These are phyloP conservation scores for Microbotryum intermedium DNA, from an alignment of 1,284 basidiomycete species.

Conservation along the genomic window DNA sequence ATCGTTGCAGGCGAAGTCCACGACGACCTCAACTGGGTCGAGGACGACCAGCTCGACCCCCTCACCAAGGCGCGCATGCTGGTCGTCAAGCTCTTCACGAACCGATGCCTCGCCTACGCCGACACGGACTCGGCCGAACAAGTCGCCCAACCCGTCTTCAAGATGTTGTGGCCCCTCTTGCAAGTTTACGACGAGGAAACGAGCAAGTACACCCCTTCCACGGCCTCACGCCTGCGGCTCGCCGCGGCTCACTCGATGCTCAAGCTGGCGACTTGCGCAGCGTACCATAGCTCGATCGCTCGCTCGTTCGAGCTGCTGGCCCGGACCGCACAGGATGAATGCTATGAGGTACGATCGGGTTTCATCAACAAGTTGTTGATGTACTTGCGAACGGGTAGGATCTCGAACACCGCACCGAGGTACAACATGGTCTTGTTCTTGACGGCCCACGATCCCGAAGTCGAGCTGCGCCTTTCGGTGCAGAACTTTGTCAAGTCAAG, in stretches of 20 bases:
- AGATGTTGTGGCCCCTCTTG: conserved; percentile 61
- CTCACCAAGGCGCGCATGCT: conserved; percentile 57
- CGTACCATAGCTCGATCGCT: conserved; percentile 47
- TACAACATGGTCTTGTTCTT: conserved; percentile 83
- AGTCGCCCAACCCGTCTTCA: conserved; percentile 62
- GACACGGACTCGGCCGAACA: conserved; percentile 46
- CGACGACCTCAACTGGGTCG: conserved; percentile 57
- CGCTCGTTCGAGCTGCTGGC: conserved; percentile 22
- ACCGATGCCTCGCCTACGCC: conserved; percentile 64
- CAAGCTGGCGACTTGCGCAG: conserved; percentile 55
- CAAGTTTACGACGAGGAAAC: conserved; percentile 36
- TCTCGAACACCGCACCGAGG: conserved; percentile 50
- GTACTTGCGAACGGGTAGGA: conserved; percentile 43
- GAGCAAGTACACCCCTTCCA: conserved; percentile 15
- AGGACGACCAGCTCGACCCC: conserved; percentile 53
- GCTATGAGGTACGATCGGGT: conserved; percentile 69
- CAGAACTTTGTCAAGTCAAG: conserved; percentile 4
- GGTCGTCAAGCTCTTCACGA: conserved; percentile 66
- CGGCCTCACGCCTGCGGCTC: conserved; percentile 52
- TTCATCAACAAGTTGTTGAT: conserved; percentile 69
- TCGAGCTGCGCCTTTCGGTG: conserved; percentile 48
- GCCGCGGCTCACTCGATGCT: conserved; percentile 72
- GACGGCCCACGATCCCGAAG: conserved; percentile 82
- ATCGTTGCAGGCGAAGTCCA: conserved; percentile 47
- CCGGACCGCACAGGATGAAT: conserved; percentile 57